Evolutionary conservation across 2,329 filamentous ascomycete genomes (phyloP).

Genomic region (Coniochaeta ligniaria): DNA sequence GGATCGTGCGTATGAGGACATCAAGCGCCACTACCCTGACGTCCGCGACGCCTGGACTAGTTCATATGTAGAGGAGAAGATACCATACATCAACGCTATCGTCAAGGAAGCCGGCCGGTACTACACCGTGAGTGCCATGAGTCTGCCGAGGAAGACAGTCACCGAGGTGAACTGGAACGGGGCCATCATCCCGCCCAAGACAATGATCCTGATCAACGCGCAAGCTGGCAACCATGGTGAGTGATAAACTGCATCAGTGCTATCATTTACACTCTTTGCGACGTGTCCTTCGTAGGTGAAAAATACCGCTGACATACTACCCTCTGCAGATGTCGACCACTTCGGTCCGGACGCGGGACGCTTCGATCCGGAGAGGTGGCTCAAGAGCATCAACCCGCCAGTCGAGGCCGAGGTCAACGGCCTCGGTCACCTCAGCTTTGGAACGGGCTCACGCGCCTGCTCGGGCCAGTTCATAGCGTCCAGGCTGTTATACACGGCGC

Average conservation of each 20-base stretch:
- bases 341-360: constrained; percentile 35
- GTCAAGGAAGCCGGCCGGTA: constrained; percentile 45
- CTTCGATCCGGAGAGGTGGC: constrained; percentile 44
- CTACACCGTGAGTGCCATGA: constrained; percentile 47
- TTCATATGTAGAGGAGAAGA: constrained; percentile 35
- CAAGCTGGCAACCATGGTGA: constrained; percentile 46
- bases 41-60: constrained; percentile 37
- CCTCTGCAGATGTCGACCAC: constrained; percentile 34
- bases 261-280: no score
- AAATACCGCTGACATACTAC: constrained; percentile 4
- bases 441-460: constrained; percentile 42
- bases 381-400: constrained; percentile 26
- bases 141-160: constrained; percentile 41
- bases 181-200: constrained; percentile 40
- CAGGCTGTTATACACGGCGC: constrained; percentile 39
- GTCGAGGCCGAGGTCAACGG: constrained; percentile 20
- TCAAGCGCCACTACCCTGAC: constrained; percentile 38
- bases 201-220: constrained; percentile 47
- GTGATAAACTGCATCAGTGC: no score
- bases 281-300: no score
- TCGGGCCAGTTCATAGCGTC: constrained; percentile 42
- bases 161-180: constrained; percentile 43
- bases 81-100: constrained; percentile 40
- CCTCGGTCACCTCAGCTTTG: constrained; percentile 39
- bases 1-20: constrained; percentile 43